Base-by-base conservation (phyloP, 2,329 filamentous ascomycete genomes). In the Chaetothyriales sp. region DNA sequence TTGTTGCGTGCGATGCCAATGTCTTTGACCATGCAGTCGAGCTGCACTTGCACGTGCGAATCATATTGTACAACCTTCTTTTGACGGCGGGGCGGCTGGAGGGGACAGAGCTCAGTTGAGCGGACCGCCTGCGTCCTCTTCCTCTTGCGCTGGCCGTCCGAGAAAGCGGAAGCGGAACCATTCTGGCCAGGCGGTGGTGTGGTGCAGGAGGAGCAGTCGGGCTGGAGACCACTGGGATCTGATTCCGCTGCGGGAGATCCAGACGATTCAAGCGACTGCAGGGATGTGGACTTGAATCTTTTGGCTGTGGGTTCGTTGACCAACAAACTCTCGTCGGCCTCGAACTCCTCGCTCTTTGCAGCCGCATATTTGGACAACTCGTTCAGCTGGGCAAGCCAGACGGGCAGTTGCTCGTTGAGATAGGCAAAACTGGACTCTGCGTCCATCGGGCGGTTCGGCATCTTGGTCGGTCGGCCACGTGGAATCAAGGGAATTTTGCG, bases 11-110 rank as follows among this genome's bases (percentile, higher is more conserved):
- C 85, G 1, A 79, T 78, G 4, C 85, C 86, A 36, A 95, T 81
- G 51, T 84, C 83, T 55, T 86, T 82, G 51, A 95, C 88, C 47
- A 95, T 70, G 50, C 83, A 75, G 60, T 94, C 88, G 57, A 95
- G 87, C 42, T 83, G 80, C 48, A 79, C 79, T 63, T 95, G 88
- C 2, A 93, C 82, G 55, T 86, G 82, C 58, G 84, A 86, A 63
- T 95, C 89, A 64, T 95, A 95, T 66, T 87, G 89, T n/a, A 95
- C 81, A 46, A 90, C 82, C 74, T 86, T 84, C 51, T 76, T 81
- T 57, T 83, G 78, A 2, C 80, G 80, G 50, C 84, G 80, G 63
- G 83, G 84, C 55, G 79, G 78, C n/a, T 60, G 55, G 25, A 60
- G 58, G 25, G 61, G 58, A 18, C 57, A 61, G 8, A 61, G 63